Evolutionary conservation across 2,329 filamentous ascomycete species (phyloP), one percentile per base, ranked within the genome.

Genomic region (Calonectria honghensis): DNA sequence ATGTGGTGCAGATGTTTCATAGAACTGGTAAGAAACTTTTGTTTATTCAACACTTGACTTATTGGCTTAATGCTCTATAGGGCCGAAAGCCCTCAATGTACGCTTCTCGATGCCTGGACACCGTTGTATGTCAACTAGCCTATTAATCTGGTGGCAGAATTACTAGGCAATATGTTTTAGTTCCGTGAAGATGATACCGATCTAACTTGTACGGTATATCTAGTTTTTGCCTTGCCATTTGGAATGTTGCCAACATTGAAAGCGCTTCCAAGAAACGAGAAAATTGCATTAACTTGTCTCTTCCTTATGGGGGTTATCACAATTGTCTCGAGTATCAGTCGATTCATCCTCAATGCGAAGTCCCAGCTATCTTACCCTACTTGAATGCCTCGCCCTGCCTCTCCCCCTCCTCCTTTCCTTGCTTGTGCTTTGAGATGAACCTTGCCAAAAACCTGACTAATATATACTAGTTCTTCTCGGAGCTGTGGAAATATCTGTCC

Each of bases 181-280:
- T 20, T 48, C 29, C 31, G 1, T 18, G 10, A 32, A 32, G 32
- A 32, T 32, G 32, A 32, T 32, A 32, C 4, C 6, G 24, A 6
- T 4, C 2, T 51, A 11, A 18, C 37, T 6, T 4, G 3, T 24
- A 24, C 24, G 11, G 29, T 35, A 3, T 11, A 2, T 29, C 18
- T 31, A 68, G 65, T 54, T n/a, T 68, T 68, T 20, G 32, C 32
- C 0, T 32, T 68, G 14, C 65, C 65, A 14, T 54, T 68, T 24
- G 50, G 65, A 32, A 68, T 54, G 20, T 32, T 68, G 4, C 65
- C 65, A 20, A 68, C 13, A n/a, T 29, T 54, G 16, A 67, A 68
- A 41, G 31, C 50, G 10, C 24, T 68, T 4, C 50, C 65, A 54
- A 54, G 14, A 37, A 54, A 35, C 16, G 64, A 67, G n/a, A 67